Evolutionary conservation across 2,329 filamentous ascomycete species (phyloP).

Genomic region (Arthroderma sp.): DNA sequence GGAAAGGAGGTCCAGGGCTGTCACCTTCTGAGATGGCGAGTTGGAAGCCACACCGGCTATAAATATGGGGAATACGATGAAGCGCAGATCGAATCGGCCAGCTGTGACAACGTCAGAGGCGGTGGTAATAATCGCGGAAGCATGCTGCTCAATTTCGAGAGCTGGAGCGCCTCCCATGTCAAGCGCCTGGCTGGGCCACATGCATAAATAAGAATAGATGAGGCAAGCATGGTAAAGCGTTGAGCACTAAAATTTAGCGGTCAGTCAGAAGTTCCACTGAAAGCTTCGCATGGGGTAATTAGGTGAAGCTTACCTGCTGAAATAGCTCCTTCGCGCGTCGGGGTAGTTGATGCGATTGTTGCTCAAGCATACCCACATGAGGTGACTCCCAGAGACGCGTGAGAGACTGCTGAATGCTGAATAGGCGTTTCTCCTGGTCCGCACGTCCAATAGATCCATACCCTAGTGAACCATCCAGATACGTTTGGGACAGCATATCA

Average conservation of each 20-base stretch:
- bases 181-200: constrained; percentile 38
- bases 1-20: constrained; percentile 37
- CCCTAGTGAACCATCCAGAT: constrained; percentile 4
- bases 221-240: constrained; percentile 38
- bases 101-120: constrained; percentile 28
- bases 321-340: constrained; percentile 25
- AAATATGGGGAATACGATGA: constrained; percentile 42
- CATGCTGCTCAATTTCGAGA: constrained; percentile 33
- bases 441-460: constrained; percentile 12
- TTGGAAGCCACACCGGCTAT: constrained; percentile 37
- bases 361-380: constrained; percentile 22
- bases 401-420: constrained; percentile 25
- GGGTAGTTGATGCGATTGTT: constrained; percentile 25
- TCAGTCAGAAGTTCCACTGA: neutral
- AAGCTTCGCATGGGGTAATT: neutral
- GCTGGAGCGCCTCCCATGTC: constrained; percentile 26
- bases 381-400: constrained; percentile 26
- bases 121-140: constrained; percentile 33
- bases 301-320: constrained; percentile 29
- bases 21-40: constrained; percentile 30
- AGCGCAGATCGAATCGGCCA: constrained; percentile 30
- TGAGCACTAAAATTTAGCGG: constrained; percentile 21
- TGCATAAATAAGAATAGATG: constrained; percentile 41
- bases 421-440: constrained; percentile 21
- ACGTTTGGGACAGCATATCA: constrained; percentile 17